Evolutionary conservation across 140 eudicot species (phyloP), one percentile per base, ranked within the genome.

Genomic region (Ambrosia hybrid): DNA sequence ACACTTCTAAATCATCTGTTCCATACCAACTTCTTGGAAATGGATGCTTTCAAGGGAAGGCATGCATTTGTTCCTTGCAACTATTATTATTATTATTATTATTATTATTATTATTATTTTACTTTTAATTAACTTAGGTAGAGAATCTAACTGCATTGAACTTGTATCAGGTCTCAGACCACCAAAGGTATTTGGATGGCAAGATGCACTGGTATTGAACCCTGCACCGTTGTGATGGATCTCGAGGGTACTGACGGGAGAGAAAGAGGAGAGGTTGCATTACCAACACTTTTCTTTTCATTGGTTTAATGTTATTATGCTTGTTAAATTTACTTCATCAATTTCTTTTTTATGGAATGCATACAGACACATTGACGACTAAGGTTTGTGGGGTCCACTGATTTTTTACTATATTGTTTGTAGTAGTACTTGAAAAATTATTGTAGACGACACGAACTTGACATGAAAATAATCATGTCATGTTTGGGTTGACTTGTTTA

Each of bases 171-270:
- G 86, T 76, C 57, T 72, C 91, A 90, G 68, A 87, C 95, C 11
- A 90, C 96, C 8, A 87, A 87, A 73, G 96, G 96, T 30, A 78
- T 89, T 78, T 89, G 96, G 96, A 72, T 89, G 78, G 96, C 94
- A 13, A 82, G 75, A 67, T 88, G 91, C 72, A 83, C 81, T 39
- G 95, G 85, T 17, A 83, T 90, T 64, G 95, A 90, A 76, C 95
- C 96, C 37, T 81, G 84, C 62, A 87, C 95, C 2, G 68, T 90
- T 67, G 97, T 90, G 51, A 88, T 90, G 88, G 97, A 90, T 72
- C 84, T 90, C 68, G 97, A 88, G 92, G 97, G 97, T 65, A 90
- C 92, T 41, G 97, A 90, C 80, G 95, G 97, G 64, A 79, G 95
- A 73, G 97, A 90, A 82, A 74, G 95, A 77, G 97, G 95, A 67